A percentile compares a stretch with the other conserved stretches of the same genome.
phyloP scores from a whole-genome alignment of 305 asterid species.

The Fraxinus dipetala region DNA sequence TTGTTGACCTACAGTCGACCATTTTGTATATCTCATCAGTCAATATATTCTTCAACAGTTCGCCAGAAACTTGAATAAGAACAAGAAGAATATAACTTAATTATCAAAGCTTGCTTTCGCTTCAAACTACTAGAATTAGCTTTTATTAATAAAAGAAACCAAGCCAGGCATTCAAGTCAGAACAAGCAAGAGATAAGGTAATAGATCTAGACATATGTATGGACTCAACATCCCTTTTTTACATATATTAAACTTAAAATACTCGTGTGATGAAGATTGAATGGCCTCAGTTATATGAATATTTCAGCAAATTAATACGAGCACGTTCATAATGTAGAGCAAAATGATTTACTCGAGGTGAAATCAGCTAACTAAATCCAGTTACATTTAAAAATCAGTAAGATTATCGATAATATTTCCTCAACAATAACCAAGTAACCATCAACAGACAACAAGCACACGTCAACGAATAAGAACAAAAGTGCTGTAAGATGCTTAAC shows the following conservation, averaged over 20 bases:
- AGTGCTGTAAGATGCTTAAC: not conserved
- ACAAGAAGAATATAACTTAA: not conserved
- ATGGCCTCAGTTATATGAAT: not conserved
- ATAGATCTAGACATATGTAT: not conserved
- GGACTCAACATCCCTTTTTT: not conserved
- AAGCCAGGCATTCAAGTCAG: not conserved
- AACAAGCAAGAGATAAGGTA: slow-evolving; percentile 8
- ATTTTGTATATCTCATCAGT: slow-evolving; percentile 19
- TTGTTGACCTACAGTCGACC: slow-evolving; percentile 60
- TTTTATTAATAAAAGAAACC: slow-evolving; percentile 1
- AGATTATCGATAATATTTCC: not conserved
- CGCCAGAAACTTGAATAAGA: not conserved
- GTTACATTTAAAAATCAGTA: not conserved
- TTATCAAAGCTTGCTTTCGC: not conserved
- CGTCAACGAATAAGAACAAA: not conserved
- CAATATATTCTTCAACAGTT: slow-evolving; percentile 22
- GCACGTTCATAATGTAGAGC: not conserved
- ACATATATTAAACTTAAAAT: not conserved
- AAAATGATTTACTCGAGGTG: not conserved
- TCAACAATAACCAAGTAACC: not conserved
- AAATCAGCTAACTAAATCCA: not conserved
- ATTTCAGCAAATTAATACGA: not conserved
- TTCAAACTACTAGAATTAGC: not conserved
- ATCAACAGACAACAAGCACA: not conserved
- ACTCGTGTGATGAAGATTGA: not conserved